Conservation (phyloP, 176 grass and related monocot species). For the Dendrocalamus sinicus region DNA sequence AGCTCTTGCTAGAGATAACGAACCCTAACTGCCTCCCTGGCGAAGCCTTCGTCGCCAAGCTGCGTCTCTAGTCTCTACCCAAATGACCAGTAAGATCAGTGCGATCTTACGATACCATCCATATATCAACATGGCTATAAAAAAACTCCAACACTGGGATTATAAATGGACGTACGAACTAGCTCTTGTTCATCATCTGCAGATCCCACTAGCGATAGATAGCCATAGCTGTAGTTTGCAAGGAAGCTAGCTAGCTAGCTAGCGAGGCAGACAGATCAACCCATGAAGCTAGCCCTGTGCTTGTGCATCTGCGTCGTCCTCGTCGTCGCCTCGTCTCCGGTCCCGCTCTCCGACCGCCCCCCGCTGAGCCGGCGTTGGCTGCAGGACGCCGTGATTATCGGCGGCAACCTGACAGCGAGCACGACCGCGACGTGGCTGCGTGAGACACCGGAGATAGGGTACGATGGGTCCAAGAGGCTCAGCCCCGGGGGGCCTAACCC, state of each 20-base stretch:
- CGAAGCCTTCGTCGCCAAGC: not conserved
- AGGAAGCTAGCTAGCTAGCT: not conserved
- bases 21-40: slow-evolving; percentile 5
- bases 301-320: slow-evolving; percentile 41
- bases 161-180: slow-evolving; percentile 48
- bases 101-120: slow-evolving; percentile 20
- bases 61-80: not conserved
- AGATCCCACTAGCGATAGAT: slow-evolving; percentile 5
- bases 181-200: not conserved
- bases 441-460: slow-evolving; percentile 32
- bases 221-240: not conserved
- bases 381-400: slow-evolving; percentile 5
- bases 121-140: not conserved
- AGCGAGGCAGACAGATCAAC: not conserved
- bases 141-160: not conserved
- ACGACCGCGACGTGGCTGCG: slow-evolving; percentile 18
- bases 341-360: not conserved
- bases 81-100: not conserved
- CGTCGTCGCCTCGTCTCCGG: not conserved
- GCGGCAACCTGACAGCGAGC: not conserved
- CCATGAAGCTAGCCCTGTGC: slow-evolving; percentile 19
- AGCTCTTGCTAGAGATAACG: not conserved
- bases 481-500: too few relatives aligned
- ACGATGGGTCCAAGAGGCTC: not conserved
- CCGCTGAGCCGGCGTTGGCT: slow-evolving; percentile 37